A percentile compares a stretch with the other conserved stretches of the same genome.
Conservation (phyloP, 2,329 filamentous ascomycete genomes). For the Drechslerella dactyloides region DNA sequence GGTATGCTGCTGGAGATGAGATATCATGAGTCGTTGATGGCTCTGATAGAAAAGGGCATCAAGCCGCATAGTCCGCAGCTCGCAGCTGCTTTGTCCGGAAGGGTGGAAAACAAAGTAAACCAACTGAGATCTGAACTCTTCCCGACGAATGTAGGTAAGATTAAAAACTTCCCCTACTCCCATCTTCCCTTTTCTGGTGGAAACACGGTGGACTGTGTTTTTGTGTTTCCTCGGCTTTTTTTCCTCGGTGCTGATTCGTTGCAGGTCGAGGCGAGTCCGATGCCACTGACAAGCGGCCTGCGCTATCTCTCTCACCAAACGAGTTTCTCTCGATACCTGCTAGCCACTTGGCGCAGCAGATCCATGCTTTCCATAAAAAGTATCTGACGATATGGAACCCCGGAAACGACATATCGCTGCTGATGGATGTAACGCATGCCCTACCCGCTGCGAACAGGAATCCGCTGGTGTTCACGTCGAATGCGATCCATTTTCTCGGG, state of each 20-base stretch:
- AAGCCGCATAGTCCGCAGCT: slow-evolving; percentile 54
- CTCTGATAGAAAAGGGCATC: slow-evolving; percentile 55
- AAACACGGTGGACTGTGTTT: background rate
- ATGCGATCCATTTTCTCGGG: slow-evolving; percentile 55
- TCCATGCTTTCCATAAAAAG: slow-evolving; percentile 55
- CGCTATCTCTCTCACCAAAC: slow-evolving; percentile 34
- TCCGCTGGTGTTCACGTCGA: slow-evolving; percentile 55
- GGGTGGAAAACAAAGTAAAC: slow-evolving; percentile 45
- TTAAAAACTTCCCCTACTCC: slow-evolving; percentile 7
- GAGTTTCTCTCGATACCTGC: slow-evolving; percentile 52
- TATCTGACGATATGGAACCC: slow-evolving; percentile 55
- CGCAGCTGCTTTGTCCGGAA: slow-evolving; percentile 52
- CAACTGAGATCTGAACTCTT: slow-evolving; percentile 48
- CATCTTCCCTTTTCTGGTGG: background rate
- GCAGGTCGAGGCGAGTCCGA: slow-evolving; percentile 25
- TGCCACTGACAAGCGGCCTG: slow-evolving; percentile 28
- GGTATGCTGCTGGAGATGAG: slow-evolving; percentile 54
- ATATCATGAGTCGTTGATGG: slow-evolving; percentile 54
- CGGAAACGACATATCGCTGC: slow-evolving; percentile 54
- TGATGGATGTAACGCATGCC: slow-evolving; percentile 54
- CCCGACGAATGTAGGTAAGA: slow-evolving; percentile 51
- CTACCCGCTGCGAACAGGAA: slow-evolving; percentile 53
- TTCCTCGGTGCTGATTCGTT: background rate
- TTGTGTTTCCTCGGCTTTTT: background rate
- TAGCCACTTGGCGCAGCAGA: slow-evolving; percentile 54